Percentiles rank a stretch among this genome's conserved stretches.
Conservation (phyloP, 108 stramenopile genomes). For the Poteriospumella lacustris region DNA sequence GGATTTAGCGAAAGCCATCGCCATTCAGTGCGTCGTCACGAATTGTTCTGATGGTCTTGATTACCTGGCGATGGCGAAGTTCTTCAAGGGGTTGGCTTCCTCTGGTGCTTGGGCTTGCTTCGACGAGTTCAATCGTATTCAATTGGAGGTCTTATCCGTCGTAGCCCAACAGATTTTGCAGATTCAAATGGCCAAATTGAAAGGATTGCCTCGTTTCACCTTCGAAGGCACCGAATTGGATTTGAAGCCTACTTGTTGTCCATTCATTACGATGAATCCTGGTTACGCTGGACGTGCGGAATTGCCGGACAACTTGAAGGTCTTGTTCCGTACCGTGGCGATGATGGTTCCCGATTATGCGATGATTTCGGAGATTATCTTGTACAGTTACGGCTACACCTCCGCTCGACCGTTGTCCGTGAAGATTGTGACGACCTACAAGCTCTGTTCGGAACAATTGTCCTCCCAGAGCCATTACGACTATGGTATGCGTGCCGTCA, state of each 20-base stretch:
- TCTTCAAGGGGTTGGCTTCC: conserved; percentile 64
- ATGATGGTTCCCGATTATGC: conserved; percentile 73
- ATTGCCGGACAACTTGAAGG: conserved; percentile 58
- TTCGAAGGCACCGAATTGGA: conserved; percentile 61
- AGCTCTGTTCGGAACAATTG: conserved; percentile 67
- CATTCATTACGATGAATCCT: conserved; percentile 70
- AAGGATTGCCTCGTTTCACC: conserved; percentile 45
- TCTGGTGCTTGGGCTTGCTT: conserved; percentile 64
- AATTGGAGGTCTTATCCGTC: conserved; percentile 56
- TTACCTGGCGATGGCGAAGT: conserved; percentile 64
- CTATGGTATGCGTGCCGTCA: conserved; percentile 67
- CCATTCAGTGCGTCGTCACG: conserved; percentile 61
- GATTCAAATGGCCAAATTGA: conserved; percentile 58
- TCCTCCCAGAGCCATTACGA: conserved; percentile 64
- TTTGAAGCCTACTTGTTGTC: conserved; percentile 54
- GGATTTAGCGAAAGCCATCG: conserved; percentile 29
- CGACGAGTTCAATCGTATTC: conserved; percentile 65
- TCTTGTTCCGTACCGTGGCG: conserved; percentile 63
- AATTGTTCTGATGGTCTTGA: conserved; percentile 68
- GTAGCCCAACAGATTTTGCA: conserved; percentile 60
- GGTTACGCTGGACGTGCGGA: conserved; percentile 64
- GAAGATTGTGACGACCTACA: conserved; percentile 67
- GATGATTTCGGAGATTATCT: conserved; percentile 65
- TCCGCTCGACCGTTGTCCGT: conserved; percentile 54
- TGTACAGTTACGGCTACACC: conserved; percentile 64